Percentiles rank a stretch among this genome's conserved stretches.
Evolutionary conservation across 2,329 filamentous ascomycete genomes (phyloP).

Genomic region (Pseudogymnoascus sp.): DNA sequence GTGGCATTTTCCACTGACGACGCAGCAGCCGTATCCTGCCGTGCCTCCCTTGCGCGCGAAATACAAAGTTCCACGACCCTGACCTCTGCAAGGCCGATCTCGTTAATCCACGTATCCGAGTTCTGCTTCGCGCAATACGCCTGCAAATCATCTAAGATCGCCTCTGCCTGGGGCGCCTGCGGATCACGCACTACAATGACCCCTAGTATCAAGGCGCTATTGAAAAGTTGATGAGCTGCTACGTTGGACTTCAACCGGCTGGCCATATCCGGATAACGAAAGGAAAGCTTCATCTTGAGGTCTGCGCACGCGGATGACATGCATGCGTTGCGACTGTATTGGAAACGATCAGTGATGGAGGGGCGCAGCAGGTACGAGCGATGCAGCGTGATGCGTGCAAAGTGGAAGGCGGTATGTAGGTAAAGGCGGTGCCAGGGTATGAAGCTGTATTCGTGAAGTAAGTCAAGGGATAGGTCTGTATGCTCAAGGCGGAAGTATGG

Average conservation of each 20-base stretch:
- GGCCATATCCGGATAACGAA: constrained; percentile 25
- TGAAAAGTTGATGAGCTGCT: constrained; percentile 35
- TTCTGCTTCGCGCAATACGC: constrained; percentile 36
- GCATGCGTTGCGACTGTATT: constrained; percentile 34
- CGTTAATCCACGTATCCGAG: constrained; percentile 35
- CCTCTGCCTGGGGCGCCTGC: constrained; percentile 24
- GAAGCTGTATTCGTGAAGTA: constrained; percentile 20
- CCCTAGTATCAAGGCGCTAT: constrained; percentile 34
- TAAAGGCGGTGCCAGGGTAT: constrained; percentile 33
- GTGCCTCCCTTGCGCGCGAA: constrained; percentile 11
- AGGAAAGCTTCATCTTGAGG: constrained; percentile 32
- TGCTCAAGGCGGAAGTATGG: constrained; percentile 30
- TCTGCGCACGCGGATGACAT: constrained; percentile 36
- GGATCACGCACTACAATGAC: constrained; percentile 32
- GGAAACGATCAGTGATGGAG: constrained; percentile 35
- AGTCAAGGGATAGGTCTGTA: constrained; percentile 29
- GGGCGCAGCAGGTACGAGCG: constrained; percentile 33
- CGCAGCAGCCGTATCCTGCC: background rate
- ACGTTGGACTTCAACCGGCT: constrained; percentile 32
- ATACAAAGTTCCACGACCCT: constrained; percentile 37
- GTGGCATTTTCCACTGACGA: background rate
- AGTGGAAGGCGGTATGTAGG: constrained; percentile 35
- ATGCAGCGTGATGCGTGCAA: constrained; percentile 35
- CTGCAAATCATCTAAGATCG: constrained; percentile 33
- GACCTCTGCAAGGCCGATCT: constrained; percentile 35